Conservation (phyloP, 768 basidiomycete genomes). For the Chalciporus sphaerocephalus region DNA sequence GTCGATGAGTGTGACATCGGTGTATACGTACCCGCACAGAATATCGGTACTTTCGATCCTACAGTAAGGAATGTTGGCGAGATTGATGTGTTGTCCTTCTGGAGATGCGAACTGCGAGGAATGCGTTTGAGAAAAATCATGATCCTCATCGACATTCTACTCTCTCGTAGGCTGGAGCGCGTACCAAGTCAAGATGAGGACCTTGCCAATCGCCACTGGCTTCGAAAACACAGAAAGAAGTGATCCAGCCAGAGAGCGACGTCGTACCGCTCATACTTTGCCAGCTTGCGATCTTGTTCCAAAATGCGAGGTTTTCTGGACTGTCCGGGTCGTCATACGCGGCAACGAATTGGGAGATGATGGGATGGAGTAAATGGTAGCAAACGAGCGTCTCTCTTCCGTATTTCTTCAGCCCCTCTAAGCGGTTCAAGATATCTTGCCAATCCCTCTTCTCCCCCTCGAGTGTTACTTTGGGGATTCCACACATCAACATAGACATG, state of each 20-base stretch:
- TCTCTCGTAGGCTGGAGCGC: neutral
- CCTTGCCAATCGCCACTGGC: neutral
- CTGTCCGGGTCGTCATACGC: conserved; percentile 24
- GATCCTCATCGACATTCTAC: neutral
- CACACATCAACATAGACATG: no score
- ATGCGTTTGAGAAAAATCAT: neutral
- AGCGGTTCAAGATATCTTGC: no score
- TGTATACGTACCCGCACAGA: neutral
- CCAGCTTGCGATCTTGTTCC: conserved; percentile 14
- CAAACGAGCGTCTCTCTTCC: conserved; percentile 18
- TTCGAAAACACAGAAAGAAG: neutral
- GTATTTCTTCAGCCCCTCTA: no score
- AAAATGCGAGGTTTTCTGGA: conserved; percentile 15
- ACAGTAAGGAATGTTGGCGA: neutral
- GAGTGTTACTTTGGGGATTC: no score
- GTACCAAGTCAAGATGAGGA: neutral
- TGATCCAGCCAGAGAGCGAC: neutral
- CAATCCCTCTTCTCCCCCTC: no score
- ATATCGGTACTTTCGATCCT: neutral
- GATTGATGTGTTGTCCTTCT: neutral
- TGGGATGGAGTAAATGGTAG: conserved; percentile 24
- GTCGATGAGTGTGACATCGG: neutral
- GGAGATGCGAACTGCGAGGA: neutral
- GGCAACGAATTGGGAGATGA: conserved; percentile 24
- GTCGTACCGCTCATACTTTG: neutral